Evolutionary conservation across 1,284 basidiomycete species (phyloP), one percentile per base, ranked within the genome.

Genomic region (Rhodotorula sp.): DNA sequence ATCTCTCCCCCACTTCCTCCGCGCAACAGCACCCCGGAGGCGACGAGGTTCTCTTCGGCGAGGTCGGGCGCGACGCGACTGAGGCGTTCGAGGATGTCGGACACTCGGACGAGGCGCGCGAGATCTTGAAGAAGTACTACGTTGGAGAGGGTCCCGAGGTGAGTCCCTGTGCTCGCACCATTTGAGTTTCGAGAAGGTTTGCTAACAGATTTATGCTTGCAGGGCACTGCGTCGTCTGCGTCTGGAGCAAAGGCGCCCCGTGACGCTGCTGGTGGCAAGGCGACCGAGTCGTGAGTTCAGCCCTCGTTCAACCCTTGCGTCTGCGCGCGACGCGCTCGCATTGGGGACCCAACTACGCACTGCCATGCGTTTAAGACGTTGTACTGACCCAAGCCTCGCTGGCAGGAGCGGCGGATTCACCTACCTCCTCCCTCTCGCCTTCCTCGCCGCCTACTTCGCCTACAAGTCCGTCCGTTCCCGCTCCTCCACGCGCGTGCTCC

Each of bases 11-110:
- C 53, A 5, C 17, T 9, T 11, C 2, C 51, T 6, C 58, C 49
- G 22, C 58, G 47, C 44, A 44, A 48, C 36, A 96, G 92, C 95
- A 97, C 82, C 92, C 93, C 32, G 94, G 94, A 82, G 95, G 95
- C 76, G 95, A 98, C 83, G 95, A 99, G 83, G 95, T 99, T 66
- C 87, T 99, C 73, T 81, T 97, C 67, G 89, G 90, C 74, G 95
- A 99, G 84, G 89, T 88, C 78, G 91, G 94, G 88, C 89, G 90
- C 80, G 94, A 99, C 81, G 94, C 93, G 36, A 96, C 95, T 54
- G 96, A 99, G 81, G 93, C 95, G 19, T 99, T 99, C 79, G 96
- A 99, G 83, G 96, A 99, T 81, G 94, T 99, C 59, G 95, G 96
- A 55, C 95, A 99, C 86, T 98, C 94, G 24, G 96, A 99, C 79